Conservation (phyloP, 768 basidiomycete species). For the Erythrobasidium yunnanense region DNA sequence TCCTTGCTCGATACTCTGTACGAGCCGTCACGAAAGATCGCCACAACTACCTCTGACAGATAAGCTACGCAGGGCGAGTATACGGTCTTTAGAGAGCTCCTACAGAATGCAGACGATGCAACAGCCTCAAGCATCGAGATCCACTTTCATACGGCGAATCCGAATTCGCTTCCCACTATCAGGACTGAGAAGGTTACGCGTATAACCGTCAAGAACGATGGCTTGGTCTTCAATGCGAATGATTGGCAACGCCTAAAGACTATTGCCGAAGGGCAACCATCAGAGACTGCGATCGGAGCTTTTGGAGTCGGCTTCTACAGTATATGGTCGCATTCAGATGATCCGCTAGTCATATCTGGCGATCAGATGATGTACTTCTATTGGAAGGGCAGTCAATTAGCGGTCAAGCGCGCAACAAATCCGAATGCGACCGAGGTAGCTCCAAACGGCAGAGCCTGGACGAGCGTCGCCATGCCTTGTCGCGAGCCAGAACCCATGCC, state of each 20-base stretch:
- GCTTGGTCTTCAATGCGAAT: constrained; percentile 60
- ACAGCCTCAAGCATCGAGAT: constrained; percentile 47
- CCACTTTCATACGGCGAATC: constrained; percentile 5
- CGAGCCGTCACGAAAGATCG: not conserved
- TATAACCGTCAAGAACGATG: constrained; percentile 67
- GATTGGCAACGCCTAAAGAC: constrained; percentile 11
- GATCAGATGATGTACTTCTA: constrained; percentile 85
- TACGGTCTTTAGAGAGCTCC: constrained; percentile 63
- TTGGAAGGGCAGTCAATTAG: constrained; percentile 56
- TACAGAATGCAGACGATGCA: constrained; percentile 94
- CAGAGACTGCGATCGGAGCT: constrained; percentile 85
- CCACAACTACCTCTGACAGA: constrained; percentile 54
- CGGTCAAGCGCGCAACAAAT: constrained; percentile 40
- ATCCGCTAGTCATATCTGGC: constrained; percentile 48
- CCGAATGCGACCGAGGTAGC: constrained; percentile 34
- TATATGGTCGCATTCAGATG: constrained; percentile 40
- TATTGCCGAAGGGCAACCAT: constrained; percentile 80
- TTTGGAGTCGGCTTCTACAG: constrained; percentile 43
- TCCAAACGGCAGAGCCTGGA: constrained; percentile 51
- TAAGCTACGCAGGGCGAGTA: constrained; percentile 1
- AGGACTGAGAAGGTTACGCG: constrained; percentile 55
- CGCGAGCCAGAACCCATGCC: constrained; percentile 72
- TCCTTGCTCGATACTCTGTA: constrained; percentile 75
- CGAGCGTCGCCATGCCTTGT: constrained; percentile 77
- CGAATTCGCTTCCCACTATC: constrained; percentile 3